Percentiles rank a stretch among this genome's conserved stretches.
Evolutionary conservation across 352 stramenopile genomes (phyloP).

Genomic region (Phytophthora crassamura): DNA sequence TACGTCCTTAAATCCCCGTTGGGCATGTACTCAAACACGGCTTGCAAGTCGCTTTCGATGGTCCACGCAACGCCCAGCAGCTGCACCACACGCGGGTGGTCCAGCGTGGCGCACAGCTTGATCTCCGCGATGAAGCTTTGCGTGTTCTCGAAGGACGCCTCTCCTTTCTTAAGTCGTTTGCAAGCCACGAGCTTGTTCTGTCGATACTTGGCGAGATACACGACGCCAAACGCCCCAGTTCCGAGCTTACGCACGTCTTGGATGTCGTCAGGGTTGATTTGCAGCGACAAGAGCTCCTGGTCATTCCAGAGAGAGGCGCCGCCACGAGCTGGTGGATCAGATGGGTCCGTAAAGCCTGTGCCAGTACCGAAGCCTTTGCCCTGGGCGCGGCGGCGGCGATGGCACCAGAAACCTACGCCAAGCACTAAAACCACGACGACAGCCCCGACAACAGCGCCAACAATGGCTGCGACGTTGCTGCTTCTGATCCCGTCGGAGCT

Average conservation of each 20-base stretch:
- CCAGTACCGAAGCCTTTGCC: conserved; percentile 29
- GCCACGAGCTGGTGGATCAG: conserved; percentile 9
- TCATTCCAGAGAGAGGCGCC: conserved; percentile 52
- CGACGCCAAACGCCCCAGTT: conserved; percentile 42
- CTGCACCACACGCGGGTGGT: conserved; percentile 57
- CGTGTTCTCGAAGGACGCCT: conserved; percentile 48
- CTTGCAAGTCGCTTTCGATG: conserved; percentile 59
- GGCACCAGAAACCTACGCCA: conserved; percentile 34
- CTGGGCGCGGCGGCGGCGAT: conserved; percentile 30
- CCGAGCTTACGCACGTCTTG: conserved; percentile 48
- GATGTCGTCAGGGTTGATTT: conserved; percentile 58
- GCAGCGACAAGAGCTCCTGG: conserved; percentile 55
- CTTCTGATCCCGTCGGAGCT: conserved; percentile 7
- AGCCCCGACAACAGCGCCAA: conserved; percentile 53
- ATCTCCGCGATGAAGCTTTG: conserved; percentile 65
- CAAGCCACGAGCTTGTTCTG: conserved; percentile 44
- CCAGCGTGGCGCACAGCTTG: conserved; percentile 53
- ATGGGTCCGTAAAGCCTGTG: conserved; percentile 20
- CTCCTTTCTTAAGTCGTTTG: conserved; percentile 55
- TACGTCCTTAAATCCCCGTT: conserved; percentile 55
- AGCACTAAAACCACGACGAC: conserved; percentile 41
- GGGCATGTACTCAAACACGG: conserved; percentile 73
- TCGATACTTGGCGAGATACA: conserved; percentile 58
- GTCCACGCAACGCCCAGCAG: conserved; percentile 68
- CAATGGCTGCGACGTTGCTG: conserved; percentile 45